These are phyloP conservation scores for Penicillium ucsense DNA, from an alignment of 495 filamentous ascomycete genomes.

Conservation along the genomic window DNA sequence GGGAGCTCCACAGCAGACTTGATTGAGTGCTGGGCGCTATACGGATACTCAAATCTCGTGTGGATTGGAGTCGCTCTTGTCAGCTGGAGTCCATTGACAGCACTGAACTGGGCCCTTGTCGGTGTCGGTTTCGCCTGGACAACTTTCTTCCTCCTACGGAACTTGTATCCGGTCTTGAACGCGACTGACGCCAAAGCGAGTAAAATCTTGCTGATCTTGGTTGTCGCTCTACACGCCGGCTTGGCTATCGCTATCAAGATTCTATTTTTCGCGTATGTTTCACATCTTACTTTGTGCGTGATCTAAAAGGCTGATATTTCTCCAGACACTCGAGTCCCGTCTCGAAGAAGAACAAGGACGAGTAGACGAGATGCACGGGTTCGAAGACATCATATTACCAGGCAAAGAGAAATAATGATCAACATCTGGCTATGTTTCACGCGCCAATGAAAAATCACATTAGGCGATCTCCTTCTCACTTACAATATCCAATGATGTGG, in stretches of 20 bases:
- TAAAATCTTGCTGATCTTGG: constrained; percentile 74
- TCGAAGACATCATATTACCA: too few relatives aligned
- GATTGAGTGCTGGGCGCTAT: constrained; percentile 87
- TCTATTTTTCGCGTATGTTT: constrained; percentile 76
- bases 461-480: too few relatives aligned
- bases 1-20: constrained; percentile 70
- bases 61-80: constrained; percentile 95
- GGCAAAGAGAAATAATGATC: too few relatives aligned
- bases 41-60: constrained; percentile 90
- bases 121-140: constrained; percentile 80
- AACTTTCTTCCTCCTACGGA: constrained; percentile 79
- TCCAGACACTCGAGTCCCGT: constrained; percentile 54
- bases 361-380: neutral
- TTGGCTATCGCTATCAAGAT: constrained; percentile 90
- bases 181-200: constrained; percentile 87
- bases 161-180: constrained; percentile 86
- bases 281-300: neutral
- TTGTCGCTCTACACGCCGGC: constrained; percentile 76
- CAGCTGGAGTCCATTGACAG: constrained; percentile 71
- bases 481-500: too few relatives aligned
- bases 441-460: too few relatives aligned
- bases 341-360: constrained; percentile 40
- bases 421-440: too few relatives aligned
- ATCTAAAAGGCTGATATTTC: constrained; percentile 8
- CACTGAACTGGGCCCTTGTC: constrained; percentile 91